A percentile compares a stretch with the other conserved stretches of the same genome.
These are phyloP conservation scores for Phytophthora litchii DNA, from an alignment of 352 stramenopile species.

Conservation along the genomic window DNA sequence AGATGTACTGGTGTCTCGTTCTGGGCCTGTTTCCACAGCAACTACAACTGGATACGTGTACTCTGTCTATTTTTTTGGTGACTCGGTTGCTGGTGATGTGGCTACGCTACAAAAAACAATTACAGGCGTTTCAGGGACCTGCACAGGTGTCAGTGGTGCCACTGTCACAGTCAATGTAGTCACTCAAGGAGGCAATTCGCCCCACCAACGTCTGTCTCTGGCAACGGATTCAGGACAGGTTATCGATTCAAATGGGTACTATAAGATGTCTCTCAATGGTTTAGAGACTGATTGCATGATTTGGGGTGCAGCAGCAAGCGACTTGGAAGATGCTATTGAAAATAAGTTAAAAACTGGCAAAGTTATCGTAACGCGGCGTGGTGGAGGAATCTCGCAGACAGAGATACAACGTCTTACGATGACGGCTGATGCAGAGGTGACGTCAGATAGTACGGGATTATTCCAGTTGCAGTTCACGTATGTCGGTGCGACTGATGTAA, in stretches of 20 bases:
- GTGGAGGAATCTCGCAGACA: slow-evolving; percentile 63
- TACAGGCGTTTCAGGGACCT: slow-evolving; percentile 15
- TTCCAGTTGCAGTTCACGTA: slow-evolving; percentile 75
- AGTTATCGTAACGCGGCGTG: slow-evolving; percentile 61
- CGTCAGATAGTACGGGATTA: slow-evolving; percentile 42
- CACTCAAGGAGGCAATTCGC: slow-evolving; percentile 79
- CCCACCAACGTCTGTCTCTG: slow-evolving; percentile 80
- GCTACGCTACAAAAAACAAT: slow-evolving; percentile 33
- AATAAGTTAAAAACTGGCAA: slow-evolving; percentile 47
- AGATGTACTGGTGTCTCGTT: slow-evolving; percentile 61
- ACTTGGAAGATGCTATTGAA: slow-evolving; percentile 59
- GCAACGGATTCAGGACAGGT: slow-evolving; percentile 85
- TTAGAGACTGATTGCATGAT: slow-evolving; percentile 49
- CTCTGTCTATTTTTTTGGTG: slow-evolving; percentile 92
- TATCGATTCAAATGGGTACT: slow-evolving; percentile 63
- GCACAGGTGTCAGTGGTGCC: slow-evolving; percentile 34
- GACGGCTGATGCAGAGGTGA: slow-evolving; percentile 71
- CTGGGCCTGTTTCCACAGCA: slow-evolving; percentile 35
- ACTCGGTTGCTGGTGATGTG: slow-evolving; percentile 84
- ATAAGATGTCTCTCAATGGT: slow-evolving; percentile 43
- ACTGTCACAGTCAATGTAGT: slow-evolving; percentile 47
- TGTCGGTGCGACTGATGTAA: slow-evolving; percentile 50
- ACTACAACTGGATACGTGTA: slow-evolving; percentile 80
- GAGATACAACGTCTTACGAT: slow-evolving; percentile 73
- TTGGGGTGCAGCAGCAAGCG: slow-evolving; percentile 56